Base-by-base conservation (phyloP, 192 early-diverging fungal species). In the Geosiphon pyriformis region DNA sequence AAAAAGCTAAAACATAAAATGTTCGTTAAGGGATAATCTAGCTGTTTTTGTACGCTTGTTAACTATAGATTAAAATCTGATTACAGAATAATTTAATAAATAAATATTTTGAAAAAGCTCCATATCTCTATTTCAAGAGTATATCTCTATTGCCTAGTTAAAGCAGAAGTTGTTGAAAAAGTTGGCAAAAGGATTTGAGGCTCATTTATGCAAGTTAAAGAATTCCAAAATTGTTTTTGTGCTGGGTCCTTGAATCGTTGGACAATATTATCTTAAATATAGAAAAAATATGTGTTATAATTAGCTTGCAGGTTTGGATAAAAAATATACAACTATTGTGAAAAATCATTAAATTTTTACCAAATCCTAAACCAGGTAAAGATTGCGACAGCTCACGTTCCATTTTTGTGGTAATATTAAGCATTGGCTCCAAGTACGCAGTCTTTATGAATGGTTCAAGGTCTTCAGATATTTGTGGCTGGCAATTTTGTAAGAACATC, bases 401-500 rank as follows among this genome's bases (percentile, higher is more conserved):
- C 52, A 54, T 54, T 4, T 20, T 6, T 4, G 52, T 54, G 4
- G 52, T 12, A 6, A 23, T 23, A 23, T 54, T 20, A 26, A 54
- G 18, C 52, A 54, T 54, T 23, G 52, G 26, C 52, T 54, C 52
- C 6, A 54, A 20, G 20, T 54, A 54, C 52, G 52, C 52, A 54
- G 52, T 54, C 6, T 6, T 54, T 12, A 54, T 20, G 20, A 54
- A 54, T 54, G 52, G 52, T 20, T 54, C 52, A 54, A 54, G 18
- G 7, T 54, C 52, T 12, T 54, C 52, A 23, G 20, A n/a, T 23
- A 20, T 54, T 12, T 6, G 26, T 54, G 52, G 26, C 7, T 26
- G 66, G 12, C 32, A 54, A 51, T 46, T 57, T 48, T 75, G 62
- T 64, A 78, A 68, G 22, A 69, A 52, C 12, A 20, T 37, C 37